Percentiles rank a stretch among this genome's conserved stretches.
These are phyloP conservation scores for Pichia manshurica DNA, from an alignment of 805 yeast species.

Conservation along the genomic window DNA sequence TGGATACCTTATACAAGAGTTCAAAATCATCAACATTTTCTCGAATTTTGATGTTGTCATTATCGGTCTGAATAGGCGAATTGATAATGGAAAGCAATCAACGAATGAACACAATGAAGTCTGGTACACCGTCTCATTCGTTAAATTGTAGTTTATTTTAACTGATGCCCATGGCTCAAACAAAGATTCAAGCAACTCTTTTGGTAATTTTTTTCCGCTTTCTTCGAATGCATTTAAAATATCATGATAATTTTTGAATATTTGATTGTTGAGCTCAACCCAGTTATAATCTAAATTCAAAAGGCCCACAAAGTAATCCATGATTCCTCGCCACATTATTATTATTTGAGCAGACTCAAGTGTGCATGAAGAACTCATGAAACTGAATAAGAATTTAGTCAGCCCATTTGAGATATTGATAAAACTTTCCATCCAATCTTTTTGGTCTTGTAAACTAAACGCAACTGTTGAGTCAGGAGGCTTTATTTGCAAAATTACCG, in stretches of 20 bases:
- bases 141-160: slow-evolving; percentile 40
- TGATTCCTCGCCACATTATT: slow-evolving; percentile 51
- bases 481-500: slow-evolving; percentile 33
- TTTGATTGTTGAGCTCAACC: slow-evolving; percentile 47
- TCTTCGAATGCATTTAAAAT: slow-evolving; percentile 35
- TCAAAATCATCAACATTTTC: slow-evolving; percentile 51
- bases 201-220: slow-evolving; percentile 22
- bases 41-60: slow-evolving; percentile 37
- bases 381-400: slow-evolving; percentile 52
- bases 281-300: slow-evolving; percentile 35
- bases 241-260: slow-evolving; percentile 49
- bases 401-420: slow-evolving; percentile 60
- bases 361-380: slow-evolving; percentile 35
- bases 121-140: slow-evolving; percentile 41
- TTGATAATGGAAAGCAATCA: slow-evolving; percentile 46
- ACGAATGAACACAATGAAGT: slow-evolving; percentile 55
- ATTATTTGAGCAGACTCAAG: slow-evolving; percentile 17
- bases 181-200: slow-evolving; percentile 33
- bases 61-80: slow-evolving; percentile 31
- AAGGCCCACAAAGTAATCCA: slow-evolving; percentile 42
- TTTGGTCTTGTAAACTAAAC: slow-evolving; percentile 12
- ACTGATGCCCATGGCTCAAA: slow-evolving; percentile 48
- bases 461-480: slow-evolving; percentile 7
- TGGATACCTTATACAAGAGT: slow-evolving; percentile 67
- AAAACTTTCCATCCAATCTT: slow-evolving; percentile 57